Conservation (phyloP, 441 rosid genomes). For the Mallotus japonicus region DNA sequence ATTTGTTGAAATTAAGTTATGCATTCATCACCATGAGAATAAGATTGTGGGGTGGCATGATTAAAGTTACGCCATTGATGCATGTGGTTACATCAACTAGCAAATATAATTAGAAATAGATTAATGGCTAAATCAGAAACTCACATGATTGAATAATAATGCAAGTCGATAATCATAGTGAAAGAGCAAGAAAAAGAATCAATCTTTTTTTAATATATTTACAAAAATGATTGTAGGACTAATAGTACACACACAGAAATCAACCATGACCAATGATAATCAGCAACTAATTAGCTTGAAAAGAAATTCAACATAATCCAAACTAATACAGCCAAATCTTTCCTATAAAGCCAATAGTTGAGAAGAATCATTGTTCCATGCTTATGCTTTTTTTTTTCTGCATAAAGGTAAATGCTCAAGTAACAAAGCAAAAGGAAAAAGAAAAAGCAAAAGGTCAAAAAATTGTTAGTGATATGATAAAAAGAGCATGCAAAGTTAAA, state of each 20-base stretch:
- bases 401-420: background rate
- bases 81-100: no score
- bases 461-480: constrained; percentile 4
- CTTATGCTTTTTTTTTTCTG: background rate
- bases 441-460: background rate
- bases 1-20: no score
- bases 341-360: constrained; percentile 7
- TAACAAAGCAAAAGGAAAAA: background rate
- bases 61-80: no score
- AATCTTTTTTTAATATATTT: constrained; percentile 4
- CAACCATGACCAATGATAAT: background rate
- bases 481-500: constrained; percentile 4
- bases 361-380: background rate
- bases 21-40: no score
- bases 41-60: no score
- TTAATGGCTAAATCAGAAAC: background rate
- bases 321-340: constrained; percentile 19
- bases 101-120: background rate
- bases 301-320: constrained; percentile 16
- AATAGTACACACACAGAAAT: background rate
- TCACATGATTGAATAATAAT: constrained; percentile 4
- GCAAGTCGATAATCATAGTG: constrained; percentile 4
- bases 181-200: background rate
- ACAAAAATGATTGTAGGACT: background rate
- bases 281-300: background rate